These are phyloP conservation scores for Wallacemonas collosoma DNA, from an alignment of 208 protist species.

Conservation along the genomic window DNA sequence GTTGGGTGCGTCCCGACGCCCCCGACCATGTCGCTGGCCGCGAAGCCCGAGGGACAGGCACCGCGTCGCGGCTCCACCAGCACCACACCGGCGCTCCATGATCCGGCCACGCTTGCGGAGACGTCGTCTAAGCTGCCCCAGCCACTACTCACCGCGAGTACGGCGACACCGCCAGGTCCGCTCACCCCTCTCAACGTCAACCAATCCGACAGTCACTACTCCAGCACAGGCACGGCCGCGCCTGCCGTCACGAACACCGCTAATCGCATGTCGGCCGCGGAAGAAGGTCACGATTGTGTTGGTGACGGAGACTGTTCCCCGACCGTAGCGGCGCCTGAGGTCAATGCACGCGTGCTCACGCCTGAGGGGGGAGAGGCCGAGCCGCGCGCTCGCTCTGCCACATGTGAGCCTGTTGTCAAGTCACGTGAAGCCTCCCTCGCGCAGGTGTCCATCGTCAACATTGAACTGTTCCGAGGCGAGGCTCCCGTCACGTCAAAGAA, in stretches of 20 bases:
- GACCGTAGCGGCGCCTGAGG: background rate
- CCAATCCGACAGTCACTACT: background rate
- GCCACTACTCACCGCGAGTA: background rate
- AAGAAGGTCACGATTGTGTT: background rate
- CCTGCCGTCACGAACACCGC: constrained; percentile 6
- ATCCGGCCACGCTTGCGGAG: background rate
- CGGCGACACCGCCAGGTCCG: background rate
- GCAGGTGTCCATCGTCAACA: constrained; percentile 1
- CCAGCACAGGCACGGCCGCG: background rate
- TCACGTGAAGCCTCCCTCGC: constrained; percentile 1
- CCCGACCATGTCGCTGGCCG: background rate
- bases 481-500: background rate
- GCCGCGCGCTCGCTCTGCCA: background rate
- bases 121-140: background rate
- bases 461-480: constrained; percentile 3
- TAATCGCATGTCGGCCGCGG: background rate
- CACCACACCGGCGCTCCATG: constrained; percentile 3
- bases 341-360: background rate
- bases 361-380: background rate
- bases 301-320: background rate
- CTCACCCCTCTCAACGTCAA: constrained; percentile 11
- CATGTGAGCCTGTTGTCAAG: background rate
- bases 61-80: background rate
- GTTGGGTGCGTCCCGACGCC: background rate
- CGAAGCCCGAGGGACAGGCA: background rate